Conservation (phyloP, 2,329 filamentous ascomycete species). For the Pseudocercospora eumusae region DNA sequence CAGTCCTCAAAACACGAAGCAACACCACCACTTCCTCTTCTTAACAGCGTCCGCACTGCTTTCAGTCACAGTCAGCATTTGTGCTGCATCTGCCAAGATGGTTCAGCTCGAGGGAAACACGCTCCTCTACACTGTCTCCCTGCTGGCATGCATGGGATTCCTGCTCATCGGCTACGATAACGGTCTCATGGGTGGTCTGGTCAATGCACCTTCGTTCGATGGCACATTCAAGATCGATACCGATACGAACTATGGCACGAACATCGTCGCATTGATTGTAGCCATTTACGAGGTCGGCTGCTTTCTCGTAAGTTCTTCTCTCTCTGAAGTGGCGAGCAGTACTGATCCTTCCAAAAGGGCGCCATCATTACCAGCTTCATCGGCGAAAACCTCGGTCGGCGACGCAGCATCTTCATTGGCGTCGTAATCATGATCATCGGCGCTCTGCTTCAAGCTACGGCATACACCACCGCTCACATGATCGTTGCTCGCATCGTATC, state of each 20-base stretch:
- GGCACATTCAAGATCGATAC: conserved; percentile 45
- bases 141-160: conserved; percentile 51
- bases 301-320: conserved; percentile 35
- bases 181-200: conserved; percentile 35
- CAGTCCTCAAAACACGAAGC: neutral
- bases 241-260: conserved; percentile 38
- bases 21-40: conserved; percentile 4
- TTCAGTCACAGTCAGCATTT: neutral
- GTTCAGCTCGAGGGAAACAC: conserved; percentile 40
- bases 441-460: conserved; percentile 47
- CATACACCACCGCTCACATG: conserved; percentile 45
- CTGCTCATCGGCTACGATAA: conserved; percentile 50
- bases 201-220: conserved; percentile 47
- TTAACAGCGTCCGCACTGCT: neutral
- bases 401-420: conserved; percentile 47
- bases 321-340: neutral
- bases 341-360: conserved; percentile 29
- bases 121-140: conserved; percentile 48
- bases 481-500: conserved; percentile 50
- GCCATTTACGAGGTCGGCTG: conserved; percentile 49
- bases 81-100: conserved; percentile 23
- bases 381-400: conserved; percentile 50
- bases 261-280: conserved; percentile 51
- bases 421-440: conserved; percentile 49
- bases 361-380: conserved; percentile 44